Evolutionary conservation across 169 alveolate genomes (phyloP).

Genomic region (Plasmodium vivax): DNA sequence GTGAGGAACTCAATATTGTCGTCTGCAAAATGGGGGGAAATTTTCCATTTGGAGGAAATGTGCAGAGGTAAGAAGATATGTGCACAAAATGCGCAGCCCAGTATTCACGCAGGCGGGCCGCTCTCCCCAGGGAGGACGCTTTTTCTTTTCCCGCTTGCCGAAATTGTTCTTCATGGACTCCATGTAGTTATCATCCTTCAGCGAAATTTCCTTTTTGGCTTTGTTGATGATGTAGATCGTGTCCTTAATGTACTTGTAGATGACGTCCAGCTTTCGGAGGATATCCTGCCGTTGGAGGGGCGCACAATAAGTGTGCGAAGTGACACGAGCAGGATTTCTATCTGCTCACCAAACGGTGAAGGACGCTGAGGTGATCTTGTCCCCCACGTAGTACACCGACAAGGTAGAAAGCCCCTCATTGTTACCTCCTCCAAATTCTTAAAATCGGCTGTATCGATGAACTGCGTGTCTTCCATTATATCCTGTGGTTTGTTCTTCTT

Average conservation of each 20-base stretch:
- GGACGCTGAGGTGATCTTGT: neutral
- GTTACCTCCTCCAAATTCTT: constrained; percentile 49
- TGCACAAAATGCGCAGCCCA: neutral
- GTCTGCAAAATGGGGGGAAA: constrained; percentile 19
- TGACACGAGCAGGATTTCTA: neutral
- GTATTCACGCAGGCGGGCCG: neutral
- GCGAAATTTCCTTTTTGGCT: constrained; percentile 62
- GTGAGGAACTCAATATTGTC: constrained; percentile 61
- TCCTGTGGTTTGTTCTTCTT: constrained; percentile 60
- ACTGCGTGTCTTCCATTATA: constrained; percentile 61
- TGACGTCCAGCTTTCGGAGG: constrained; percentile 37
- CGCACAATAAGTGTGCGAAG: neutral
- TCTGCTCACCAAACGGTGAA: neutral
- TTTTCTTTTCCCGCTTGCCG: constrained; percentile 3
- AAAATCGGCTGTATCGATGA: constrained; percentile 43
- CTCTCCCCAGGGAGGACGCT: neutral
- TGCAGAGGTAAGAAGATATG: neutral
- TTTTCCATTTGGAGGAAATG: neutral
- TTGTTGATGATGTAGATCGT: constrained; percentile 61
- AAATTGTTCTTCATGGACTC: constrained; percentile 48
- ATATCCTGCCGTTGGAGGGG: constrained; percentile 43
- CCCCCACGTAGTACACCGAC: neutral
- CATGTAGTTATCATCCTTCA: constrained; percentile 54
- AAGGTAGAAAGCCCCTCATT: neutral
- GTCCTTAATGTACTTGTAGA: constrained; percentile 66